Base-by-base conservation (phyloP, 352 stramenopile species). In the Thalassiosira mediterranea region DNA sequence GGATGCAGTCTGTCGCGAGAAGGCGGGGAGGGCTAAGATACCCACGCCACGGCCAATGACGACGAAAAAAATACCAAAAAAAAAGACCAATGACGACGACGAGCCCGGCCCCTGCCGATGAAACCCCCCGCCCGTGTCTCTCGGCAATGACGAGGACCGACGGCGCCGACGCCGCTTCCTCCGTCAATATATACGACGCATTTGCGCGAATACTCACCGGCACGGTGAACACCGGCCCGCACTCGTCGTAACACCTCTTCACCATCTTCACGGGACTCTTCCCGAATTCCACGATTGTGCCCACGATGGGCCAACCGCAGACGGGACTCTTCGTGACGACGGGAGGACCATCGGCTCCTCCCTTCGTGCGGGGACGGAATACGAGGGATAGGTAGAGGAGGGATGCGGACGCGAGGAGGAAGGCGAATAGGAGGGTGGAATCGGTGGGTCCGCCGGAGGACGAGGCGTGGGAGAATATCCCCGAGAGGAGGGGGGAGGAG, bases 151-250 rank as follows among this genome's bases (percentile, higher is more conserved):
- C n/a, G n/a, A n/a, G n/a, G n/a, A n/a, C n/a, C n/a, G n/a, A n/a
- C n/a, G n/a, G n/a, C n/a, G n/a, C n/a, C n/a, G n/a, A n/a, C n/a
- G n/a, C n/a, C n/a, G n/a, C n/a, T n/a, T n/a, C n/a, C n/a, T n/a
- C n/a, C n/a, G n/a, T n/a, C n/a, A n/a, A n/a, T n/a, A n/a, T n/a
- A n/a, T n/a, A n/a, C n/a, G n/a, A n/a, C n/a, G n/a, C 26, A 23
- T 52, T 8, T 51, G 34, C n/a, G 51, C 28, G 21, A 26, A 1
- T 49, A 88, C 86, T 70, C 49, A 91, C 86, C 29, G 88, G 86
- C 48, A 95, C 88, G n/a, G 92, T 95, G 83, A 96, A 97, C 5
- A 97, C 87, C 21, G 72, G 64, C 11, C 94, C 94, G 76, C 94
- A 94, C 37, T 93, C 88, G 19, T 92, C 67, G 61, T 92, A 92